Base-by-base conservation (phyloP, 306 rosid species). In the Quercus robur region DNA sequence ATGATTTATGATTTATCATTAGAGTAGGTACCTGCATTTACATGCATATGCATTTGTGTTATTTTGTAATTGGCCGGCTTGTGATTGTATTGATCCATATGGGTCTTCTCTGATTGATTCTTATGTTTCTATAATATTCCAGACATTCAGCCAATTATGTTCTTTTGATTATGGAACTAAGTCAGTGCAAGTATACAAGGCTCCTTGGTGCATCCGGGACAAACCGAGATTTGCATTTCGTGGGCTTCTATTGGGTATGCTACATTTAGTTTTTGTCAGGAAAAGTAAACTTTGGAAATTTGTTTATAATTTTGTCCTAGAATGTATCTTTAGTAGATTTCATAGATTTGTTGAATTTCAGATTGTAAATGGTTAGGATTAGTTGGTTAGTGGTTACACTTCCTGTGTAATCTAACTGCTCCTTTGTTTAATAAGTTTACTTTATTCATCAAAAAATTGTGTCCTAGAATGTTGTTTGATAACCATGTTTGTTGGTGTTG, bases 121-220 rank as follows among this genome's bases (percentile, higher is more conserved):
- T 75, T 38, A 75, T 35, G 20, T 75, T 82, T 63, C 54, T 83
- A 62, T 81, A 66, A 81, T 81, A 81, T 82, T 77, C 81, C 90
- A 95, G 99, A 95, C 99, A 75, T 93, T 95, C 94, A 95, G 99
- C 80, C 99, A 95, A 81, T 71, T 95, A 84, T 95, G 98, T 74
- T 78, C 86, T 54, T 93, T 90, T 75, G 94, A 95, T 86, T 95
- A 90, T 78, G 88, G 85, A 41, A 87, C 92, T 55, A 95, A 95
- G 81, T 81, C 89, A 52, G 92, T 91, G 17, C 91, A 82, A 89
- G 90, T 93, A 73, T 63, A 80, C 85, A 88, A 85, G 81, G 92
- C 98, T 72, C 99, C 99, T 51, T 93, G 98, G 98, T 89, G 81
- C 81, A 91, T 95, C 81, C 85, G 79, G 77, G 99, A 95, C 82